Conservation (phyloP, 2,329 filamentous ascomycete species). For the Sporothrix brasiliensis region DNA sequence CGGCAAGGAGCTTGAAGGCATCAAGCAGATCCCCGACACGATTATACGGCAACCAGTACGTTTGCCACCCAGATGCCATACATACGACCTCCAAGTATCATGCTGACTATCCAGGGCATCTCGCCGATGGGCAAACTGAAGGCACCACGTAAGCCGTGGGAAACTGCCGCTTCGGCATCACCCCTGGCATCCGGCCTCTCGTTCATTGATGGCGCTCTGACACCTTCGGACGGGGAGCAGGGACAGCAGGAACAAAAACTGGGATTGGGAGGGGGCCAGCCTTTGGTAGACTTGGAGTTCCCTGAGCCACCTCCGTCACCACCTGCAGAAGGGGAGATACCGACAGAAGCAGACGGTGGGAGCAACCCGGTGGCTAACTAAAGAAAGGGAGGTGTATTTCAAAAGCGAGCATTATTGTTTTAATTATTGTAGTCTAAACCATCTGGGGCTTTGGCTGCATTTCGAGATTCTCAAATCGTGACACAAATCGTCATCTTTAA, state of each 20-base stretch:
- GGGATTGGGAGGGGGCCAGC: not conserved
- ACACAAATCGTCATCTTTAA: not conserved
- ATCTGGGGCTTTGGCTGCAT: not conserved
- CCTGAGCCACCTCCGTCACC: conserved; percentile 38
- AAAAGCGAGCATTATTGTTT: conserved; percentile 5
- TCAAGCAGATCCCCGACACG: conserved; percentile 82
- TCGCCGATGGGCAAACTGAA: conserved; percentile 53
- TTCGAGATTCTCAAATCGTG: not conserved
- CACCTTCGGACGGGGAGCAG: not conserved
- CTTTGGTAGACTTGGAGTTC: conserved; percentile 43
- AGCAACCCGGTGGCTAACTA: conserved; percentile 1
- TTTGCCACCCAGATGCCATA: not conserved
- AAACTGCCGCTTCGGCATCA: conserved; percentile 54
- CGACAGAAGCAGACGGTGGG: not conserved
- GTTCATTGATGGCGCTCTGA: conserved; percentile 14
- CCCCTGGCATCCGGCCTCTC: conserved; percentile 21
- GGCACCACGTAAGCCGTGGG: conserved; percentile 73
- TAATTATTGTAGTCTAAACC: not conserved
- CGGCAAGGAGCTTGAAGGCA: conserved; percentile 82
- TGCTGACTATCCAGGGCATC: conserved; percentile 45
- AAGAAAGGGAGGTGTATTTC: too few relatives aligned
- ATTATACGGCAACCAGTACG: conserved; percentile 71
- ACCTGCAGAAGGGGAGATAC: not conserved
- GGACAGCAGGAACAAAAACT: not conserved
- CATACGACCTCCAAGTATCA: not conserved